phyloP scores from a whole-genome alignment of 345 rosid species.

The Carallia pectinifolia region DNA sequence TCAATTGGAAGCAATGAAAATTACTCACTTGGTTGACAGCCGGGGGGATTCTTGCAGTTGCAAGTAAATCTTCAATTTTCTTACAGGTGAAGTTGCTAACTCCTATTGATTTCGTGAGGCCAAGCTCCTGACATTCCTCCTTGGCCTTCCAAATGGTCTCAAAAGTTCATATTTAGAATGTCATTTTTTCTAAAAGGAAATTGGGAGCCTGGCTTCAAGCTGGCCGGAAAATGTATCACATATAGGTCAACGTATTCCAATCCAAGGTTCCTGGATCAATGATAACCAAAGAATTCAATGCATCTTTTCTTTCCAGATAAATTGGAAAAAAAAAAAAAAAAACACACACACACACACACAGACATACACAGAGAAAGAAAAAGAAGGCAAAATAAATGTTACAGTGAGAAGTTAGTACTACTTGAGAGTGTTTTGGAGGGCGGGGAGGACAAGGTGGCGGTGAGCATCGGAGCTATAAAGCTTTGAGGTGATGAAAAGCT shows the following conservation, averaged over 20 bases:
- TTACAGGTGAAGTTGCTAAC: constrained; percentile 26
- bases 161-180: constrained; percentile 18
- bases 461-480: constrained; percentile 55
- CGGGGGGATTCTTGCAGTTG: constrained; percentile 31
- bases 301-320: too few relatives aligned
- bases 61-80: constrained; percentile 31
- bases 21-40: constrained; percentile 35
- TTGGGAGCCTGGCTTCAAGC: constrained; percentile 17
- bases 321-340: background rate
- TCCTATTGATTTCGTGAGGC: constrained; percentile 38
- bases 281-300: background rate
- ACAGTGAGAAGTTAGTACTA: background rate
- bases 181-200: constrained; percentile 4
- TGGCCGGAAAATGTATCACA: constrained; percentile 42
- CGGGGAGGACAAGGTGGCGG: constrained; percentile 48
- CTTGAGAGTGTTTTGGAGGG: constrained; percentile 36
- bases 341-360: background rate
- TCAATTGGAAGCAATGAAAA: background rate
- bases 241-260: constrained; percentile 41
- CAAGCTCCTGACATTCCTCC: constrained; percentile 40
- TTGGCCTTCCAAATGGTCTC: constrained; percentile 39
- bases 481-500: constrained; percentile 64
- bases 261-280: constrained; percentile 34
- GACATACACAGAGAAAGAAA: background rate
- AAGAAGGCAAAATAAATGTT: too few relatives aligned